A percentile compares a stretch with the other conserved stretches of the same genome.
These are phyloP conservation scores for Yueomyces sp. DNA, from an alignment of 805 yeast species.

Conservation along the genomic window DNA sequence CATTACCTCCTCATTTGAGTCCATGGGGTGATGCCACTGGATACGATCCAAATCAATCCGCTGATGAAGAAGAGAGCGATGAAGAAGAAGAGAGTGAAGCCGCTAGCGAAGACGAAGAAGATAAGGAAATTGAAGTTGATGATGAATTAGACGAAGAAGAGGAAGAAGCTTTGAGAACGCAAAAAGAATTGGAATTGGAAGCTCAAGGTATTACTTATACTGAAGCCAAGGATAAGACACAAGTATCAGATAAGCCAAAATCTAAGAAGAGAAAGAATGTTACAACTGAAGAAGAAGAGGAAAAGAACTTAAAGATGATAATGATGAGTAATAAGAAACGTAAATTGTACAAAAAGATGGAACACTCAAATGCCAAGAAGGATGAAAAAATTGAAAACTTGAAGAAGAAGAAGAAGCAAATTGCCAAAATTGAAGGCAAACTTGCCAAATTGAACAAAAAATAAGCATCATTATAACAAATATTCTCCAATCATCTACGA, in stretches of 20 bases:
- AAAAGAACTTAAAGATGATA: constrained; percentile 82
- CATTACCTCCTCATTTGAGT: constrained; percentile 89
- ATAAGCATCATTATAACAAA: constrained; percentile 1
- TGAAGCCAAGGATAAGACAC: constrained; percentile 32
- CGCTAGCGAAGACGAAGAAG: constrained; percentile 39
- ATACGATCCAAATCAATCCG: constrained; percentile 59
- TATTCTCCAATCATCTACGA: too few species aligned
- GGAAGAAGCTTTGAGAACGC: constrained; percentile 45
- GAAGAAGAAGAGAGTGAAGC: constrained; percentile 36
- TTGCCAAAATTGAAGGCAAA: constrained; percentile 49
- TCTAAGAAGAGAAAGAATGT: constrained; percentile 27
- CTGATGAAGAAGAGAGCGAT: constrained; percentile 27
- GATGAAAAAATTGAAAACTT: constrained; percentile 60
- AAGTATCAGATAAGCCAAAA: constrained; percentile 27
- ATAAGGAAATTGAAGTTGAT: constrained; percentile 31
- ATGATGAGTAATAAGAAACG: constrained; percentile 98
- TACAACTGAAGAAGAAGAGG: constrained; percentile 43
- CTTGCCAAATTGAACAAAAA: constrained; percentile 22
- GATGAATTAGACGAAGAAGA: constrained; percentile 44
- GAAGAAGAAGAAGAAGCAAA: constrained; percentile 53
- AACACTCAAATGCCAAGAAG: constrained; percentile 75
- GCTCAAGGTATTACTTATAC: constrained; percentile 76
- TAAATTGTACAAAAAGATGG: constrained; percentile 89
- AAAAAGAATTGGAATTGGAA: constrained; percentile 80
- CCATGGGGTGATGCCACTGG: constrained; percentile 98